Conservation (phyloP, 1,139 yeast species). For the Scheffersomyces segobiensis region DNA sequence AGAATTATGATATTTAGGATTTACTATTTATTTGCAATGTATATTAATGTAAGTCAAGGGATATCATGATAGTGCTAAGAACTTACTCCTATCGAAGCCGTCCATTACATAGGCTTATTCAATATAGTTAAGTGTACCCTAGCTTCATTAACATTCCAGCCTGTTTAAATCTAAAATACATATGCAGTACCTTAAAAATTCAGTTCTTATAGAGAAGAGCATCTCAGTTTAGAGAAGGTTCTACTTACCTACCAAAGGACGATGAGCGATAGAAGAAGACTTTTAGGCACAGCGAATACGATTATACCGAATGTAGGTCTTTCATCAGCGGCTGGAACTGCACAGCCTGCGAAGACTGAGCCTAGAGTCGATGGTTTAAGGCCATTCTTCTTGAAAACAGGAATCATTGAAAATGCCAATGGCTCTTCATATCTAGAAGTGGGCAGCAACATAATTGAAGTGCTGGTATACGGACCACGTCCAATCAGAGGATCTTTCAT, state of each 20-base stretch:
- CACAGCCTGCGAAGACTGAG: conserved; percentile 1
- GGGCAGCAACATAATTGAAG: conserved; percentile 61
- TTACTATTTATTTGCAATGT: neutral
- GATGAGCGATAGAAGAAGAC: conserved; percentile 65
- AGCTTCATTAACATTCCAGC: too few species aligned
- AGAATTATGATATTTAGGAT: neutral
- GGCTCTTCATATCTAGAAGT: conserved; percentile 84
- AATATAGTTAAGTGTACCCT: too few species aligned
- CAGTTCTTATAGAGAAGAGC: neutral
- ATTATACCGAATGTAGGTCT: conserved; percentile 41
- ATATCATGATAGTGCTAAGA: too few species aligned
- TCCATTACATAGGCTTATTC: too few species aligned
- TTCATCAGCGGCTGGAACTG: conserved; percentile 6
- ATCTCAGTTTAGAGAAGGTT: neutral
- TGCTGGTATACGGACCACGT: conserved; percentile 84
- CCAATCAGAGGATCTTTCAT: conserved; percentile 79
- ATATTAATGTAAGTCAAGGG: too few species aligned
- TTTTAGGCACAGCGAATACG: conserved; percentile 65
- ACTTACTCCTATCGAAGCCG: too few species aligned
- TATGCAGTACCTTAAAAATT: neutral
- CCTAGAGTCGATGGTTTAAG: conserved; percentile 24
- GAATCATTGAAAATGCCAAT: conserved; percentile 67
- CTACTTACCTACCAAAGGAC: neutral
- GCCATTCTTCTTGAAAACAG: conserved; percentile 55
- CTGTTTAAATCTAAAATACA: neutral